Base-by-base conservation (phyloP, 2,329 filamentous ascomycete genomes). In the Epichloe gansuensis region DNA sequence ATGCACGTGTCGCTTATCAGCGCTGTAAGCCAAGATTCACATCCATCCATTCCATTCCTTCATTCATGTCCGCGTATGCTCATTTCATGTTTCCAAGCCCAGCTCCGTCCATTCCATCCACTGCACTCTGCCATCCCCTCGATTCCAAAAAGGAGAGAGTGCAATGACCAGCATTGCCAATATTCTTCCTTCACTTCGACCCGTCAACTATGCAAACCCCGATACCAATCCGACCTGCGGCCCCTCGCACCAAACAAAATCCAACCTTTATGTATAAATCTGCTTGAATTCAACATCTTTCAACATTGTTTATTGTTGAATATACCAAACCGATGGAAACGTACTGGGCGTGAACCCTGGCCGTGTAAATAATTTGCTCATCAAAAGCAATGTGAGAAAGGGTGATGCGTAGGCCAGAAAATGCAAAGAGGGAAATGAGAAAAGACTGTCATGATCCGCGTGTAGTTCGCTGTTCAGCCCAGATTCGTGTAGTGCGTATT, bases 131-230 rank as follows among this genome's bases (percentile, higher is more conserved):
- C 39, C 36, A 31, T 45, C 40, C 34, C 47, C 36, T 49, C 9
- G 21, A 42, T 5, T 36, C 25, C 23, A 35, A 47, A 48, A 53
- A 47, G 43, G 51, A 52, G 44, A 50, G 51, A 51, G 51, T 52
- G 42, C 51, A 53, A 53, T 46, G 49, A 41, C 51, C 51, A 48
- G 54, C 49, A 50, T 52, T 52, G 54, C 49, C 36, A 43, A 48
- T 39, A 40, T 45, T 36, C 40, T 25, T 44, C 34, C 34, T 40
- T 36, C 36, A 31, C 12, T 17, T 13, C 35, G 23, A 36, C 23
- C n/a, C 39, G 34, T 31, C 17, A 27, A 45, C 46, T 36, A 44
- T 17, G n/a, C 11, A n/a, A 15, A 27, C 21, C 8, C 23, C 36
- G 21, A n/a, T 13, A 4, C 25, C n/a, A 17, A 46, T 46, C 43